phyloP scores from a whole-genome alignment of 805 yeast species.

The Cyberlindnera americana region DNA sequence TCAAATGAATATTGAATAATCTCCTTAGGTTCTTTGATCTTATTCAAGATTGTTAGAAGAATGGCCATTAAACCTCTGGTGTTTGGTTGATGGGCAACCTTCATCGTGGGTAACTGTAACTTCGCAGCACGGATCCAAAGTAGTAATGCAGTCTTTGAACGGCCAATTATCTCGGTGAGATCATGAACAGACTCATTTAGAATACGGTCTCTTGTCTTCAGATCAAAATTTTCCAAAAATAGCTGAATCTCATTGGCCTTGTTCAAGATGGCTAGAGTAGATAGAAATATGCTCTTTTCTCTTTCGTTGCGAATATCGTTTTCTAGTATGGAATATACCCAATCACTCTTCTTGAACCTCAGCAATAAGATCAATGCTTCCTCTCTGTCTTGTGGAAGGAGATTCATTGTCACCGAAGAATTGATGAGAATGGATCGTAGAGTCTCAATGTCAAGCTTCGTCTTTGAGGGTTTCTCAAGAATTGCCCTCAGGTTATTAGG shows the following conservation, averaged over 20 bases:
- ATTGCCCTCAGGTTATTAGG: constrained; percentile 1
- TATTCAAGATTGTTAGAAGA: constrained; percentile 4
- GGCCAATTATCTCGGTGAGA: not conserved
- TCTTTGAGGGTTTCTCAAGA: constrained; percentile 1
- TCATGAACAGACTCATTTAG: constrained; percentile 3
- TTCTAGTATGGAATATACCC: constrained; percentile 9
- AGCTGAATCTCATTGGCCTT: not conserved
- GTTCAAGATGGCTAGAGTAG: not conserved
- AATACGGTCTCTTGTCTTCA: not conserved
- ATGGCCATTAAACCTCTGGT: constrained; percentile 3
- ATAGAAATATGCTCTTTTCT: not conserved
- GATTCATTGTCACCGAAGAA: not conserved
- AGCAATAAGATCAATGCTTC: constrained; percentile 9
- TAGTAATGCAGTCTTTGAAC: constrained; percentile 6
- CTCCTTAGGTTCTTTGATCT: not conserved
- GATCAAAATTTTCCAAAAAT: not conserved
- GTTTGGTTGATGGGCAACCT: constrained; percentile 10
- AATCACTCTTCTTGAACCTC: constrained; percentile 11
- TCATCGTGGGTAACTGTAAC: constrained; percentile 5
- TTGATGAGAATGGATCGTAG: constrained; percentile 4
- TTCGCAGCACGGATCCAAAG: constrained; percentile 8
- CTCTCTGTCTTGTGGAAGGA: constrained; percentile 1
- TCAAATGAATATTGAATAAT: constrained; percentile 1
- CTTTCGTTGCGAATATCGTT: not conserved
- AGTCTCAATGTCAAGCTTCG: constrained; percentile 3